A percentile compares a stretch with the other conserved stretches of the same genome.
phyloP scores from a whole-genome alignment of 345 rosid species.

The Isatis tinctoria region DNA sequence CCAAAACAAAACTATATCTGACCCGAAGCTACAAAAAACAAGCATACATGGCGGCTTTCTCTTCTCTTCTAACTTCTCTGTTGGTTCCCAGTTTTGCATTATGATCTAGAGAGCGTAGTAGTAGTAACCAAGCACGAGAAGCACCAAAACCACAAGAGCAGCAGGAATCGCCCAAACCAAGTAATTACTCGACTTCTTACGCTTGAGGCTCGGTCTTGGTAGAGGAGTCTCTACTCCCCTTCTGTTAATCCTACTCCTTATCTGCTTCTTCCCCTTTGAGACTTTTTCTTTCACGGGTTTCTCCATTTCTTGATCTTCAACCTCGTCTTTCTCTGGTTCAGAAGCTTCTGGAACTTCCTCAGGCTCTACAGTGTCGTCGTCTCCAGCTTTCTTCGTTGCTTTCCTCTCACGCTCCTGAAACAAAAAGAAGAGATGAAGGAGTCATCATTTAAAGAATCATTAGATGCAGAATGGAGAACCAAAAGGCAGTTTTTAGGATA shows the following conservation, averaged over 20 bases:
- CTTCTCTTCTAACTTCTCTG: not conserved
- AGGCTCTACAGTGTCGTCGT: slow-evolving; percentile 39
- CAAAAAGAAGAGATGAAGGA: not conserved
- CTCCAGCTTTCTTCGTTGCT: slow-evolving; percentile 62
- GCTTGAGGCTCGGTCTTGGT: slow-evolving; percentile 57
- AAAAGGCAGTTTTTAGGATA: not conserved
- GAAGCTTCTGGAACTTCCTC: slow-evolving; percentile 43
- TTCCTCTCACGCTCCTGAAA: slow-evolving; percentile 83
- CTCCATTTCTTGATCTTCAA: slow-evolving; percentile 13
- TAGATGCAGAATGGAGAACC: not conserved
- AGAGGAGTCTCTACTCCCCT: slow-evolving; percentile 44
- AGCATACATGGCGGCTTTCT: not conserved
- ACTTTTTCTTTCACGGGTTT: slow-evolving; percentile 31
- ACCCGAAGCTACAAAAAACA: not conserved
- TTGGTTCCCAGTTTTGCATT: not conserved
- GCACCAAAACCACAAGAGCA: slow-evolving; percentile 38
- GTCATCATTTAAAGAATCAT: not conserved
- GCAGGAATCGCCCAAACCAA: slow-evolving; percentile 54
- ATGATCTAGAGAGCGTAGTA: slow-evolving; percentile 26
- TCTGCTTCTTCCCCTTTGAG: slow-evolving; percentile 33
- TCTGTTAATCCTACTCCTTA: slow-evolving; percentile 38
- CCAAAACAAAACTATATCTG: not conserved
- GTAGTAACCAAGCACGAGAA: slow-evolving; percentile 38
- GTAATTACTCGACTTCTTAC: slow-evolving; percentile 54
- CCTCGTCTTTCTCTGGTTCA: slow-evolving; percentile 44